Conservation (phyloP, 768 basidiomycete species). For the Suillus decipiens region DNA sequence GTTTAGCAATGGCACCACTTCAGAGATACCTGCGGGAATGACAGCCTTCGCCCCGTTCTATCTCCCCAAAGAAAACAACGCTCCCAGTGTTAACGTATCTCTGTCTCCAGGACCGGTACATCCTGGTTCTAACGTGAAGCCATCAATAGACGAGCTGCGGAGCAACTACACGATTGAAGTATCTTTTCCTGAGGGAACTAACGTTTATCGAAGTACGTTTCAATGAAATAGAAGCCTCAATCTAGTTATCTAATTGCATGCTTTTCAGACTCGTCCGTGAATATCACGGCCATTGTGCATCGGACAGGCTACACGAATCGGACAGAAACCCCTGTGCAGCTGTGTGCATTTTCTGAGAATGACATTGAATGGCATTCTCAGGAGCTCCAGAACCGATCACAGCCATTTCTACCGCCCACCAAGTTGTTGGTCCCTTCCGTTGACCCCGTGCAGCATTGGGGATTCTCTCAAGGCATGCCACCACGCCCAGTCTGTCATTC, state of each 20-base stretch:
- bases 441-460: too few species aligned
- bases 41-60: slow-evolving; percentile 7
- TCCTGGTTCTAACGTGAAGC: background rate
- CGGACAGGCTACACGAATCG: slow-evolving; percentile 11
- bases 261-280: slow-evolving; percentile 2
- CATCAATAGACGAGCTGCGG: background rate
- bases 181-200: background rate
- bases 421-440: slow-evolving; percentile 7
- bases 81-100: background rate
- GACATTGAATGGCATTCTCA: background rate
- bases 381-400: background rate
- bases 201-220: slow-evolving; percentile 4
- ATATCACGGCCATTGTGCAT: slow-evolving; percentile 5
- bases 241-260: background rate
- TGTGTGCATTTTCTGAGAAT: background rate
- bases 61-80: background rate
- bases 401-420: background rate
- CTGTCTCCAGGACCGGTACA: too few species aligned
- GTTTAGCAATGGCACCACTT: slow-evolving; percentile 19
- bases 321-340: slow-evolving; percentile 4
- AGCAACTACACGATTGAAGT: slow-evolving; percentile 15
- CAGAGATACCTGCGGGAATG: slow-evolving; percentile 15
- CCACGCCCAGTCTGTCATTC: background rate
- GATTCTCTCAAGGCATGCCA: background rate
- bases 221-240: background rate